Percentiles rank a stretch among this genome's conserved stretches.
These are phyloP conservation scores for Laburnicola sp. DNA, from an alignment of 2,329 filamentous ascomycete species.

Conservation along the genomic window DNA sequence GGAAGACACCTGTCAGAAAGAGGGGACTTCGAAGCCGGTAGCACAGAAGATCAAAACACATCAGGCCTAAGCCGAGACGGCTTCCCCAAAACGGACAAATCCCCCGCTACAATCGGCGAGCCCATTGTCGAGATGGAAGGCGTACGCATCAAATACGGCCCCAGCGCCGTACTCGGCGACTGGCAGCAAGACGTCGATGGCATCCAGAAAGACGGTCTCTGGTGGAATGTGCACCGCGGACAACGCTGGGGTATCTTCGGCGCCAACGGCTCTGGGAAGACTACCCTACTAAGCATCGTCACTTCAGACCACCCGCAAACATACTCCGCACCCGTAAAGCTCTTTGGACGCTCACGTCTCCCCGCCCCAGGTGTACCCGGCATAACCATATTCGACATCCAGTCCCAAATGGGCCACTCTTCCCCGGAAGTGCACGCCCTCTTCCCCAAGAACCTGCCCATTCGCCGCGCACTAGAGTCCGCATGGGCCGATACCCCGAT, in stretches of 20 bases:
- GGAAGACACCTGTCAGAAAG: constrained; percentile 33
- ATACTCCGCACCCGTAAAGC: constrained; percentile 81
- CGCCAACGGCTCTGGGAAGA: constrained; percentile 93
- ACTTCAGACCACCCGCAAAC: constrained; percentile 95
- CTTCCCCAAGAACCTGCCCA: constrained; percentile 76
- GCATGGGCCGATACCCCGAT: constrained; percentile 91
- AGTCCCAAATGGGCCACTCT: constrained; percentile 85
- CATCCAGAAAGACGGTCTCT: constrained; percentile 62
- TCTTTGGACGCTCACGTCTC: constrained; percentile 81
- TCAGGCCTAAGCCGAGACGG: constrained; percentile 39
- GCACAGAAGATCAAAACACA: constrained; percentile 10
- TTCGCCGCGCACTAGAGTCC: constrained; percentile 76
- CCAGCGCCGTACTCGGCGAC: constrained; percentile 75
- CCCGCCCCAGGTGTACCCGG: constrained; percentile 72
- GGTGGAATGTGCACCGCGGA: constrained; percentile 81
- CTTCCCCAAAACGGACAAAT: constrained; percentile 28
- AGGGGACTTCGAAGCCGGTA: constrained; percentile 29
- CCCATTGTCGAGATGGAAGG: constrained; percentile 84
- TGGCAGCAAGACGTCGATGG: constrained; percentile 67
- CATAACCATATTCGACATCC: constrained; percentile 90
- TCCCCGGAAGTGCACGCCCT: constrained; percentile 93
- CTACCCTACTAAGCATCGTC: constrained; percentile 86
- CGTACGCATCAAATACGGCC: constrained; percentile 78
- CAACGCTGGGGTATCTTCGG: constrained; percentile 93
- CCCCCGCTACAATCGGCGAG: constrained; percentile 56